These are phyloP conservation scores for Peronospora destructor DNA, from an alignment of 352 stramenopile species.

Conservation along the genomic window DNA sequence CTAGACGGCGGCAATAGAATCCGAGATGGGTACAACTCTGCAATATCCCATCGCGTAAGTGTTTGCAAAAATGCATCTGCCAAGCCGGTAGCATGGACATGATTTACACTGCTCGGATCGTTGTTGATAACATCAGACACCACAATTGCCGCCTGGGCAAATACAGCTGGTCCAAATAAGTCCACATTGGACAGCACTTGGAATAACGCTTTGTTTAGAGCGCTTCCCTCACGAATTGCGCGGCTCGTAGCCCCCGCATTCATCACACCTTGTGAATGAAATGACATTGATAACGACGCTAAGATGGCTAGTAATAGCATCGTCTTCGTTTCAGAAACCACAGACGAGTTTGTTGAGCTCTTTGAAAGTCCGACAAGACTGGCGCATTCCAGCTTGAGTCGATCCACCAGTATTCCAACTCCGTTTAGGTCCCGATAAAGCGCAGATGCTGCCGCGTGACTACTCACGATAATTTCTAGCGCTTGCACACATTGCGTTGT, in stretches of 20 bases:
- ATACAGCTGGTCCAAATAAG: constrained; percentile 89
- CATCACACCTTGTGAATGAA: constrained; percentile 85
- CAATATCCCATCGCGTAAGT: constrained; percentile 77
- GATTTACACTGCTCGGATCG: constrained; percentile 91
- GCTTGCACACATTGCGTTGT: constrained; percentile 79
- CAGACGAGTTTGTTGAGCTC: constrained; percentile 6
- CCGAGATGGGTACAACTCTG: constrained; percentile 40
- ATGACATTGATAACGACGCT: constrained; percentile 74
- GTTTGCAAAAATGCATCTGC: constrained; percentile 90
- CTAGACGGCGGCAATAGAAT: constrained; percentile 74
- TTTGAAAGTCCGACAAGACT: constrained; percentile 22
- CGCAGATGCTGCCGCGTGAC: constrained; percentile 50
- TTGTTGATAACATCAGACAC: constrained; percentile 97
- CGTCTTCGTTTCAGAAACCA: constrained; percentile 45
- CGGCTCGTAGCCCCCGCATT: constrained; percentile 77
- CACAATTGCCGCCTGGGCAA: constrained; percentile 87
- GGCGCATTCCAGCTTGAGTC: constrained; percentile 49
- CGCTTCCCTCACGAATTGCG: constrained; percentile 81
- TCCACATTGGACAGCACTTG: constrained; percentile 88
- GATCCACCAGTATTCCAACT: constrained; percentile 77
- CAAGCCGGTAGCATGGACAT: constrained; percentile 90
- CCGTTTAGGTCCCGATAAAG: constrained; percentile 83
- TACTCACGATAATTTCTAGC: constrained; percentile 77
- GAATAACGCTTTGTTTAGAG: constrained; percentile 84
- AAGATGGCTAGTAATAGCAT: constrained; percentile 67